These are phyloP conservation scores for Boletus rubropictus DNA, from an alignment of 768 basidiomycete species.

Conservation along the genomic window DNA sequence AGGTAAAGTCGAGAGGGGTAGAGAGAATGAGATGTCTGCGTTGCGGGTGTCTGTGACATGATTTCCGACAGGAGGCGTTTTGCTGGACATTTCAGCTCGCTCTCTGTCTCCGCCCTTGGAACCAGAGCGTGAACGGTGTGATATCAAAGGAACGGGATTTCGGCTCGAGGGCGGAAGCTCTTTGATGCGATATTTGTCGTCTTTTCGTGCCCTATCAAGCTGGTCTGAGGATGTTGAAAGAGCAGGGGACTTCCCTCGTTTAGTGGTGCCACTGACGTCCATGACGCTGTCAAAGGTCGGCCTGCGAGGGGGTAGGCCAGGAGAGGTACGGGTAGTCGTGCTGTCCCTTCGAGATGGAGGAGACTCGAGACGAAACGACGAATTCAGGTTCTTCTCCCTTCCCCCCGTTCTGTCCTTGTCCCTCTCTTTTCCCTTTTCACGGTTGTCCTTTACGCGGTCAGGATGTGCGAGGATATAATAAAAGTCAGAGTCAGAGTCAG, in stretches of 20 bases:
- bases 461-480: conserved; percentile 14
- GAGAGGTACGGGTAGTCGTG: conserved; percentile 9
- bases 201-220: conserved; percentile 20
- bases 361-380: conserved; percentile 4
- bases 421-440: conserved; percentile 8
- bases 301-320: conserved; percentile 12
- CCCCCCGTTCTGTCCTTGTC: not conserved
- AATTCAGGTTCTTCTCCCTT: conserved; percentile 9
- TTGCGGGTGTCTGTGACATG: not conserved
- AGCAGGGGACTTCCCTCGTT: conserved; percentile 21
- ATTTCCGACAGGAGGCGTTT: not conserved
- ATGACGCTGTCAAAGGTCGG: conserved; percentile 8
- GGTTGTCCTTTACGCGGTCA: conserved; percentile 7
- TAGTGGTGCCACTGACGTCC: conserved; percentile 7
- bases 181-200: conserved; percentile 3
- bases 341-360: conserved; percentile 18
- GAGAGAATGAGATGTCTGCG: not conserved
- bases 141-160: conserved; percentile 3
- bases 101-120: conserved; percentile 8
- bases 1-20: not conserved
- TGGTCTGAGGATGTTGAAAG: conserved; percentile 25
- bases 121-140: conserved; percentile 8
- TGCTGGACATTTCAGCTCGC: not conserved
- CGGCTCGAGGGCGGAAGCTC: conserved; percentile 4
- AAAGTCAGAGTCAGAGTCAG: conserved; percentile 21